Evolutionary conservation across 2,329 filamentous ascomycete genomes (phyloP), one percentile per base, ranked within the genome.

Genomic region (Fusarium mangiferae): DNA sequence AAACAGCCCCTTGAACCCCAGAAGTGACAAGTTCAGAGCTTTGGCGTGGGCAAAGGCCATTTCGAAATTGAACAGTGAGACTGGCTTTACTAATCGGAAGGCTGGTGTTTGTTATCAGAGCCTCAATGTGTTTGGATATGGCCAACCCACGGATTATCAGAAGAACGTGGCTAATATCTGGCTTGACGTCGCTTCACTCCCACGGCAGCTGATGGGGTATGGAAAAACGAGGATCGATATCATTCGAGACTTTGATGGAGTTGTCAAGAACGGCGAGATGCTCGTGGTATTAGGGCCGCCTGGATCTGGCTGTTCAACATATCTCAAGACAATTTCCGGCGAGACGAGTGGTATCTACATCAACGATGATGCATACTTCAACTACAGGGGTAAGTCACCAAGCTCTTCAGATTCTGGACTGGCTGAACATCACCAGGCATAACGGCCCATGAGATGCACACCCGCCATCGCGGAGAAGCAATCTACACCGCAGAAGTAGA

Each of bases 401-500:
- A 3, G 5, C 30, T 1, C 22, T 33, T 10, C 15, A 13, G 22
- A 15, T 1, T 20, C 13, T 11, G 18, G 1, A 11, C 17, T 3
- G 6, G 30, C 61, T 71, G 14, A 70, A 7, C 22, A 22, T 8
- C 15, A 18, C 28, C 13, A 76, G 74, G 74, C 12, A 76, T 76
- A 33, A 55, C 74, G 12, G 72, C 74, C 17, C 46, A 73, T 10
- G 74, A 76, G 45, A 77, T 77, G 75, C 75, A 77, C 36, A 58
- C 66, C 7, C 66, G 69, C 14, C 76, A 77, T 83, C 90, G 92
- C 26, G 93, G 94, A 62, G 93, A 96, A 82, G 92, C 92, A 65
- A 95, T 96, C 79, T 96, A 95, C 83, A 94, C 92, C 0, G 92
- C 93, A 63, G 93, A 95, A 82, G 91, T 93, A 38, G 94, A 96